These are phyloP conservation scores for Ceratobasidium sp. DNA, from an alignment of 1,284 basidiomycete genomes.

Conservation along the genomic window DNA sequence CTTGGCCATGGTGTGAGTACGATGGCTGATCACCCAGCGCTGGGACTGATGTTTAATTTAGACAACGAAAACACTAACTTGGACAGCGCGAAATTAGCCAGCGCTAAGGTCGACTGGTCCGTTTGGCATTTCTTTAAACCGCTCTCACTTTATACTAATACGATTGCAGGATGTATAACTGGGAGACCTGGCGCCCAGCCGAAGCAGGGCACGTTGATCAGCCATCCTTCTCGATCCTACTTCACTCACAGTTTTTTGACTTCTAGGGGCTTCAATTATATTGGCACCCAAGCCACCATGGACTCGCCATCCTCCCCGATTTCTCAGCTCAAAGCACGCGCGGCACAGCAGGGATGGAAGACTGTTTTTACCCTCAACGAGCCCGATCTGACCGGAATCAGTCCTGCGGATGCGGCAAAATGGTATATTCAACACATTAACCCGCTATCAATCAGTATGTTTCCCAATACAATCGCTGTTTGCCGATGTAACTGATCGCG, in stretches of 20 bases:
- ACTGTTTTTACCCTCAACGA: constrained; percentile 45
- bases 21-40: too few species aligned
- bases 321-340: constrained; percentile 22
- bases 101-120: constrained; percentile 22
- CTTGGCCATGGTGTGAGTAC: constrained; percentile 42
- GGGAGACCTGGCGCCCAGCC: constrained; percentile 43
- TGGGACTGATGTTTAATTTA: constrained; percentile 14
- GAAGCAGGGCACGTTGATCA: constrained; percentile 19
- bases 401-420: constrained; percentile 23
- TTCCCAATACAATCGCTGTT: neutral
- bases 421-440: constrained; percentile 46
- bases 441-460: constrained; percentile 41
- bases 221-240: neutral
- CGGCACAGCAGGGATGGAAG: constrained; percentile 37
- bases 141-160: neutral
- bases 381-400: constrained; percentile 38
- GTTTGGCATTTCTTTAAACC: constrained; percentile 1
- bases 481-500: neutral
- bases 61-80: constrained; percentile 11
- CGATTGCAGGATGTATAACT: constrained; percentile 43
- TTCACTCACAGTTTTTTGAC: neutral
- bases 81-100: constrained; percentile 8
- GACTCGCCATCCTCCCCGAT: constrained; percentile 33
- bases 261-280: constrained; percentile 33
- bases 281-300: constrained; percentile 22